Percentiles rank a stretch among this genome's conserved stretches.
These are phyloP conservation scores for Lolium rigidum DNA, from an alignment of 176 grass and related monocot species.

Conservation along the genomic window DNA sequence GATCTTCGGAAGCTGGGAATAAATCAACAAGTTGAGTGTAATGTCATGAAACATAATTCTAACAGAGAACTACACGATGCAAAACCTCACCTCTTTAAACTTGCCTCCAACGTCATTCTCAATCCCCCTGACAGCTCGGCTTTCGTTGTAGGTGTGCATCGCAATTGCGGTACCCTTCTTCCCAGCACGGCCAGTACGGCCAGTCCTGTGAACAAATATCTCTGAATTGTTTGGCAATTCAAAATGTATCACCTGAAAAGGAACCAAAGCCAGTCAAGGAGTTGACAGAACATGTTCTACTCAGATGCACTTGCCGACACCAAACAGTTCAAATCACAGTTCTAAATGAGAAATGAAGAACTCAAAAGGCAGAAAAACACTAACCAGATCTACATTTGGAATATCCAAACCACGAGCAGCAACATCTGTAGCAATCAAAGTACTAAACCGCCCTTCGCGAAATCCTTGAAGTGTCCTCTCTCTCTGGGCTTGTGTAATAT, in stretches of 20 bases:
- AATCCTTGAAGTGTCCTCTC: conserved; percentile 88
- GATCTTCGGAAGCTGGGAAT: conserved; percentile 77
- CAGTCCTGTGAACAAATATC: conserved; percentile 94
- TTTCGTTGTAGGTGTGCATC: conserved; percentile 70
- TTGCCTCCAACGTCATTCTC: conserved; percentile 79
- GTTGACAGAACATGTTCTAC: conserved; percentile 1
- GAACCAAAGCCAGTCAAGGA: not conserved
- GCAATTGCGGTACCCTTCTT: conserved; percentile 90
- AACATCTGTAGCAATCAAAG: conserved; percentile 94
- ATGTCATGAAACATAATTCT: conserved; percentile 13
- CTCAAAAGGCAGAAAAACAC: conserved; percentile 22
- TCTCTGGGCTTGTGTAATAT: conserved; percentile 82
- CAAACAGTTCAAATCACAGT: not conserved
- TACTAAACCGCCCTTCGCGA: conserved; percentile 80
- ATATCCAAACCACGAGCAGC: conserved; percentile 98
- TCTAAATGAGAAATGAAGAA: not conserved
- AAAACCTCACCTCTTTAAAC: conserved; percentile 74
- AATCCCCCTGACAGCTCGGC: conserved; percentile 61
- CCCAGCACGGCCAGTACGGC: conserved; percentile 95
- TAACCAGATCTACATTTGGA: conserved; percentile 96
- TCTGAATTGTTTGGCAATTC: conserved; percentile 93
- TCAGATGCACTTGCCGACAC: not conserved
- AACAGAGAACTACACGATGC: not conserved
- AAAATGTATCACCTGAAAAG: conserved; percentile 82
- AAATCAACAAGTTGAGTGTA: conserved; percentile 21